Evolutionary conservation across 2,329 filamentous ascomycete species (phyloP), one percentile per base, ranked within the genome.

Genomic region (Aspergillus candidus): DNA sequence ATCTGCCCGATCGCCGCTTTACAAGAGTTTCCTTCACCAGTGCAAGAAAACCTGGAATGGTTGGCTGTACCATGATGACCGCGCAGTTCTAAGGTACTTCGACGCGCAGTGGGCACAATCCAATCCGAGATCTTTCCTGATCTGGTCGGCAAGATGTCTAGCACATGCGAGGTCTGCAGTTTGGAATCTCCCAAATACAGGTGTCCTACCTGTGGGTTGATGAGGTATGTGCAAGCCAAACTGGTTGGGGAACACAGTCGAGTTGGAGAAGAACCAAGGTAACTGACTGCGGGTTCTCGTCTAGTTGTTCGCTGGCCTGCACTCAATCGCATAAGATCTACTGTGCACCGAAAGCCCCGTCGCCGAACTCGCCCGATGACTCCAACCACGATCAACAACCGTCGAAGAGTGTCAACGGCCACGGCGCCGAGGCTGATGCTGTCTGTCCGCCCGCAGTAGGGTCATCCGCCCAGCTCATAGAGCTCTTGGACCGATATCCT

Each of bases 241-340:
- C 22, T 10, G 7, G 22, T 27, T 27, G 22, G 22, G 6, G 18
- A 22, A 22, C 4, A 10, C 38, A 41, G 33, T 30, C 12, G 13
- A 5, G 31, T 31, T 34, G 13, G 8, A 12, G 11, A 38, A 3
- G 11, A 12, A 13, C n/a, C 12, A 27, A 15, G 17, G 29, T 33
- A 15, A 7, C 11, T 14, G 10, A 47, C 13, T 35, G 17, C 36
- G 38, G 15, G 22, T 37, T 45, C 12, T 41, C 32, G 17, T 22
- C 18, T 49, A 73, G 71, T 50, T 74, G 72, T 44, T 74, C 71
- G 8, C 62, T 74, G 32, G 60, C 55, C 29, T 74, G 72, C 52
- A 69, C 68, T 32, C 66, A 72, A 42, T 58, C 62, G 4, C 71
- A 73, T 53, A 71, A 72, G 53, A 61, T 62, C 13, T 65, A 65